Evolutionary conservation across 169 alveolate species (phyloP).

Genomic region (Eimeria necatrix): DNA sequence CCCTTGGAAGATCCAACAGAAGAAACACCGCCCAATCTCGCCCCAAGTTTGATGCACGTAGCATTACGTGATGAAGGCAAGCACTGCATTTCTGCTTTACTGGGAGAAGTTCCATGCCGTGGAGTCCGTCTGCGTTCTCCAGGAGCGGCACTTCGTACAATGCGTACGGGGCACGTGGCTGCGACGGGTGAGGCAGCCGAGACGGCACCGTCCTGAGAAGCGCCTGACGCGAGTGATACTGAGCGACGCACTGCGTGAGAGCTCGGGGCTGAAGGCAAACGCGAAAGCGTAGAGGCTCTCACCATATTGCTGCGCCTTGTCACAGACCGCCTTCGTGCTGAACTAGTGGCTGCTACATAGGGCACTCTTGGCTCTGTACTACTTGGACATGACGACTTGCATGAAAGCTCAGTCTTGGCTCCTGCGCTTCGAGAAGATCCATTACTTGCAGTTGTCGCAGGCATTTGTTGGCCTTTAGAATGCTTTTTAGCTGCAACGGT

Average conservation of each 20-base stretch:
- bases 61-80: not conserved
- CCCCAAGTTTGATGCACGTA: not conserved
- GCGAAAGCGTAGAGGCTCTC: not conserved
- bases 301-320: slow-evolving; percentile 25
- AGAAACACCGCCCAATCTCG: not conserved
- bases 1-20: slow-evolving; percentile 18
- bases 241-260: slow-evolving; percentile 1
- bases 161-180: slow-evolving; percentile 27
- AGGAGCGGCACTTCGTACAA: not conserved
- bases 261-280: not conserved
- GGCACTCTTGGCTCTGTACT: slow-evolving; percentile 14
- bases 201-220: slow-evolving; percentile 57
- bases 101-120: not conserved
- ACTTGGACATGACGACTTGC: not conserved
- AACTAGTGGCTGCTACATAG: not conserved
- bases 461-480: not conserved
- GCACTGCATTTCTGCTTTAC: not conserved
- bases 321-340: slow-evolving; percentile 48
- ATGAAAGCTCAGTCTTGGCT: not conserved
- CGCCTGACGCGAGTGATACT: not conserved
- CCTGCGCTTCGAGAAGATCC: not conserved
- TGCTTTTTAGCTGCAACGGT: slow-evolving; percentile 6
- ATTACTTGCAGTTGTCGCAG: slow-evolving; percentile 21
- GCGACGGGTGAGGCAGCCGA: not conserved
- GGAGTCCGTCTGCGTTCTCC: not conserved